phyloP scores from a whole-genome alignment of 768 basidiomycete genomes.

The Boletus huronensis region DNA sequence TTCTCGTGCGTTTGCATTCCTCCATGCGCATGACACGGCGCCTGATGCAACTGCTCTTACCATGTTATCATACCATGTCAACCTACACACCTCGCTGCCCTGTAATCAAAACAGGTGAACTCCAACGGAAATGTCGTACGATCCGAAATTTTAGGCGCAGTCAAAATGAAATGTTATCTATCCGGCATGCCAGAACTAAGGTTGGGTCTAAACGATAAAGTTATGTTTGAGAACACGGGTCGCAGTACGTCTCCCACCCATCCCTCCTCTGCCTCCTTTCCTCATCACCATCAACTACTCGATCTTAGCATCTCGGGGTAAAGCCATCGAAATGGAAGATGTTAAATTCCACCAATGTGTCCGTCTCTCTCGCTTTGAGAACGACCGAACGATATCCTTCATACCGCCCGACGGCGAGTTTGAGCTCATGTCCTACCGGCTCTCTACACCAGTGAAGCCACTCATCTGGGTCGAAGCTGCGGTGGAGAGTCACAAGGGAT shows the following conservation, averaged over 20 bases:
- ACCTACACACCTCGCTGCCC: not conserved
- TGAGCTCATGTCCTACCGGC: conserved; percentile 97
- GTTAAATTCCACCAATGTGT: conserved; percentile 99
- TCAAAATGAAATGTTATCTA: conserved; percentile 99
- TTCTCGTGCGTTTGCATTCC: conserved; percentile 59
- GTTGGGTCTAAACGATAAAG: conserved; percentile 95
- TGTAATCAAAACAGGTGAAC: conserved; percentile 65
- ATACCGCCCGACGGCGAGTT: conserved; percentile 99
- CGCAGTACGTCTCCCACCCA: conserved; percentile 60
- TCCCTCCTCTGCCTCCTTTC: not conserved
- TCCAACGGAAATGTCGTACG: conserved; percentile 95
- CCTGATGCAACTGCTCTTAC: not conserved
- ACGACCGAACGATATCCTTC: conserved; percentile 98
- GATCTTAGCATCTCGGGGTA: conserved; percentile 58
- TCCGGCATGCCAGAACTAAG: conserved; percentile 99
- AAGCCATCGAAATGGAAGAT: conserved; percentile 99
- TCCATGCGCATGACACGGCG: not conserved
- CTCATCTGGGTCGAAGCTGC: conserved; percentile 93
- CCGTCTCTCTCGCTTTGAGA: conserved; percentile 93
- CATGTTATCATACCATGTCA: not conserved
- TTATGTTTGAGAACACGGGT: conserved; percentile 98
- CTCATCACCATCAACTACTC: not conserved
- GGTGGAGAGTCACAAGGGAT: conserved; percentile 93
- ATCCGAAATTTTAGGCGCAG: conserved; percentile 95
- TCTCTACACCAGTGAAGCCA: conserved; percentile 94